phyloP scores from a whole-genome alignment of 345 rosid genomes.

The Corchorus olitorius region DNA sequence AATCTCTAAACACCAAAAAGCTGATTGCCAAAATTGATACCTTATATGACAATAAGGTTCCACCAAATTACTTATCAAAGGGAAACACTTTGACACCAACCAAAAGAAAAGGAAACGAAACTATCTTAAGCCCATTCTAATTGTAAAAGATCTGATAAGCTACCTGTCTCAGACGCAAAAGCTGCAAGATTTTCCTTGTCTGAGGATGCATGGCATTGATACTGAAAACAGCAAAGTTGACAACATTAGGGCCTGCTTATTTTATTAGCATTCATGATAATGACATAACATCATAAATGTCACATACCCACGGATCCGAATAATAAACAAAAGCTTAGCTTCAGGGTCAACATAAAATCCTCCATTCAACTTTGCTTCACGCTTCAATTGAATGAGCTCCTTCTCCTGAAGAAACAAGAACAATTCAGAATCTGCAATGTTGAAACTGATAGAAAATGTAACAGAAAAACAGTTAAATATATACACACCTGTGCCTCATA shows the following conservation, averaged over 20 bases:
- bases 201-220: constrained; percentile 89
- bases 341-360: constrained; percentile 80
- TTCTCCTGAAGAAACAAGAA: constrained; percentile 38
- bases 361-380: constrained; percentile 75
- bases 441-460: neutral
- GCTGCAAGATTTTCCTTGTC: constrained; percentile 69
- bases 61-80: neutral
- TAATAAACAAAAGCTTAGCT: constrained; percentile 65
- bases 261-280: too few relatives aligned
- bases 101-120: neutral
- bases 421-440: neutral
- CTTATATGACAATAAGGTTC: too few relatives aligned
- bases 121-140: neutral
- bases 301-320: constrained; percentile 70
- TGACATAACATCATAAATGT: neutral
- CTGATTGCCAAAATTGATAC: too few relatives aligned
- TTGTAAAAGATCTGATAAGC: neutral
- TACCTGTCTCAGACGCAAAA: constrained; percentile 85
- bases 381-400: constrained; percentile 55
- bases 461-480: neutral
- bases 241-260: too few relatives aligned
- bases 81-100: neutral
- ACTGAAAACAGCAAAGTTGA: constrained; percentile 32
- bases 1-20: too few relatives aligned
- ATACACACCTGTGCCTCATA: constrained; percentile 46